Conservation (phyloP, 352 stramenopile genomes). For the Thalassiosira hispida region DNA sequence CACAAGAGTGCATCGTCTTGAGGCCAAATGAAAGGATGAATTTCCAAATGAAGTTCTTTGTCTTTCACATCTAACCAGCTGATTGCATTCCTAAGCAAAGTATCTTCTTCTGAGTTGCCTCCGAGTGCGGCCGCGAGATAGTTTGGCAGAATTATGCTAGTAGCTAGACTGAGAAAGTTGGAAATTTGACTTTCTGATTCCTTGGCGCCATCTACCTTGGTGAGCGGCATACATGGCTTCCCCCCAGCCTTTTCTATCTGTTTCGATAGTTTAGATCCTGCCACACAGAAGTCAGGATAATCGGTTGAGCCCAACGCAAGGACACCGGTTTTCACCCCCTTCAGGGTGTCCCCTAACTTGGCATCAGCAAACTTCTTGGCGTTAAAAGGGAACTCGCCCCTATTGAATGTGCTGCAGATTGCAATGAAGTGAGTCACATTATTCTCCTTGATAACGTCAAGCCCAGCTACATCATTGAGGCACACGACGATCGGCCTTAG, state of each 20-base stretch:
- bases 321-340: not conserved
- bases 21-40: not conserved
- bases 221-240: slow-evolving; percentile 1
- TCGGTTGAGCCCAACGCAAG: slow-evolving; percentile 10
- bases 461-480: slow-evolving; percentile 7
- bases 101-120: not conserved
- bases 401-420: slow-evolving; percentile 24
- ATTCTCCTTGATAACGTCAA: not conserved
- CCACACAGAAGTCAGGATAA: slow-evolving; percentile 40
- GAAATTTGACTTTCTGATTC: slow-evolving; percentile 30
- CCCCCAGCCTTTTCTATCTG: not conserved
- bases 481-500: not conserved
- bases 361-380: not conserved
- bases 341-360: not conserved
- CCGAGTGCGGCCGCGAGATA: not conserved
- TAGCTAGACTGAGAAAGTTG: not conserved
- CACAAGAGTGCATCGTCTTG: not conserved
- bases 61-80: too few relatives aligned
- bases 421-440: not conserved
- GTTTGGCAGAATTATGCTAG: not conserved
- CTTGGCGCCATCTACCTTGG: slow-evolving; percentile 3
- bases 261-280: slow-evolving; percentile 7
- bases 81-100: not conserved
- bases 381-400: slow-evolving; percentile 11
- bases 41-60: not conserved